Conservation (phyloP, 345 rosid genomes). For the Pugionium cornutum region DNA sequence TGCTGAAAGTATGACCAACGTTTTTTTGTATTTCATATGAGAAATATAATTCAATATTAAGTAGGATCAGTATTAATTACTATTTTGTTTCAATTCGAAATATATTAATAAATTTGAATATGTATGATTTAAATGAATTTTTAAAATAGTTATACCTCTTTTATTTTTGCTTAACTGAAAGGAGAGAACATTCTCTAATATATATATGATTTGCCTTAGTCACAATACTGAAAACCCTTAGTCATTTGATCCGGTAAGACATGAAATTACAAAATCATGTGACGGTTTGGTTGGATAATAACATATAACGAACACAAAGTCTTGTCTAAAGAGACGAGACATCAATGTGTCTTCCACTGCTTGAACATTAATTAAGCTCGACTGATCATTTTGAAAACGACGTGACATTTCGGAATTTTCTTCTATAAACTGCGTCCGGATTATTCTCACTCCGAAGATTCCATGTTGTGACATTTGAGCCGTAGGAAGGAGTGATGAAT, state of each 20-base stretch:
- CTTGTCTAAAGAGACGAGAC: slow-evolving; percentile 37
- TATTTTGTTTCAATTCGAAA: too few relatives aligned
- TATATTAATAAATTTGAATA: too few relatives aligned
- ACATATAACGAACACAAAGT: slow-evolving; percentile 22
- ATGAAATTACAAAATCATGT: slow-evolving; percentile 12
- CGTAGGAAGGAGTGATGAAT: slow-evolving; percentile 14
- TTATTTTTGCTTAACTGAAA: too few relatives aligned
- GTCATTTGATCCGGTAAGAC: neutral
- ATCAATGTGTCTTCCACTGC: slow-evolving; percentile 34
- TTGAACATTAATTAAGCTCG: slow-evolving; percentile 22
- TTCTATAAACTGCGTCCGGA: neutral
- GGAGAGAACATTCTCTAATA: too few relatives aligned
- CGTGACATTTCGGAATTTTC: neutral
- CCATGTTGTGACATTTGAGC: slow-evolving; percentile 32
- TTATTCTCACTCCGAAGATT: slow-evolving; percentile 11
- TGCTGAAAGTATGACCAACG: too few relatives aligned
- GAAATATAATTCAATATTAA: too few relatives aligned
- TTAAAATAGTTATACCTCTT: too few relatives aligned
- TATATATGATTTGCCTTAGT: too few relatives aligned
- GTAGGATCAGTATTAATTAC: too few relatives aligned
- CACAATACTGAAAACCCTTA: too few relatives aligned
- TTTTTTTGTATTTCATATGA: too few relatives aligned
- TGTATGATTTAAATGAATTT: too few relatives aligned
- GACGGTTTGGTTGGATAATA: slow-evolving; percentile 28
- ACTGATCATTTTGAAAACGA: slow-evolving; percentile 31